phyloP scores from a whole-genome alignment of 768 basidiomycete genomes.

The Leccinum incarnatum region DNA sequence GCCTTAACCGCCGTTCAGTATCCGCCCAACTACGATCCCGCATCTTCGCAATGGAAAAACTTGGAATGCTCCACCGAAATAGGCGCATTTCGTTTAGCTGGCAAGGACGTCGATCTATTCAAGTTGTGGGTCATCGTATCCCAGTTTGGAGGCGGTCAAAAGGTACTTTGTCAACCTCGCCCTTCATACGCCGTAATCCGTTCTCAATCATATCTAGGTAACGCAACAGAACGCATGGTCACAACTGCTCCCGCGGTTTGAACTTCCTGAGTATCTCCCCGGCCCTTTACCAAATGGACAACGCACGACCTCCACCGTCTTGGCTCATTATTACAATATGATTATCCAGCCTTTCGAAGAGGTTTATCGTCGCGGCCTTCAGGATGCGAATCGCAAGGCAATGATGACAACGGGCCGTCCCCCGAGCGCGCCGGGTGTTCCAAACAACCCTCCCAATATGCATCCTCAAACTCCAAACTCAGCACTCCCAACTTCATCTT shows the following conservation, averaged over 20 bases:
- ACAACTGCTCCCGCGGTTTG: slow-evolving; percentile 51
- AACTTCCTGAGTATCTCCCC: slow-evolving; percentile 57
- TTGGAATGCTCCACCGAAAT: slow-evolving; percentile 60
- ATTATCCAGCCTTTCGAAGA: slow-evolving; percentile 75
- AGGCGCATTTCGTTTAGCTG: slow-evolving; percentile 66
- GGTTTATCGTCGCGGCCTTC: slow-evolving; percentile 57
- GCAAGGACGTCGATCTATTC: slow-evolving; percentile 75
- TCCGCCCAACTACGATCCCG: slow-evolving; percentile 59
- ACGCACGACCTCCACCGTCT: slow-evolving; percentile 45
- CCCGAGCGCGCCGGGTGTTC: slow-evolving; percentile 10
- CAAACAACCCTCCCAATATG: slow-evolving; percentile 20
- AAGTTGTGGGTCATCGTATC: slow-evolving; percentile 64
- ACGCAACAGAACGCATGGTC: slow-evolving; percentile 55
- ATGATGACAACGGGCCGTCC: slow-evolving; percentile 42
- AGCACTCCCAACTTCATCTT: slow-evolving; percentile 11
- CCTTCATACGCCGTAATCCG: slow-evolving; percentile 15
- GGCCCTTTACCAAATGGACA: slow-evolving; percentile 45
- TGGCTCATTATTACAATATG: slow-evolving; percentile 58
- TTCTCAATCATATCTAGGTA: slow-evolving; percentile 36
- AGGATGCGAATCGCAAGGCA: slow-evolving; percentile 57
- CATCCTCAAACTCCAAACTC: slow-evolving; percentile 14
- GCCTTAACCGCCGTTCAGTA: slow-evolving; percentile 60
- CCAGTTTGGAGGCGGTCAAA: slow-evolving; percentile 57
- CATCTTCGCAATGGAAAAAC: slow-evolving; percentile 59
- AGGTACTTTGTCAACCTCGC: slow-evolving; percentile 41